Conservation (phyloP, 495 filamentous ascomycete genomes). For the Podospora australis region DNA sequence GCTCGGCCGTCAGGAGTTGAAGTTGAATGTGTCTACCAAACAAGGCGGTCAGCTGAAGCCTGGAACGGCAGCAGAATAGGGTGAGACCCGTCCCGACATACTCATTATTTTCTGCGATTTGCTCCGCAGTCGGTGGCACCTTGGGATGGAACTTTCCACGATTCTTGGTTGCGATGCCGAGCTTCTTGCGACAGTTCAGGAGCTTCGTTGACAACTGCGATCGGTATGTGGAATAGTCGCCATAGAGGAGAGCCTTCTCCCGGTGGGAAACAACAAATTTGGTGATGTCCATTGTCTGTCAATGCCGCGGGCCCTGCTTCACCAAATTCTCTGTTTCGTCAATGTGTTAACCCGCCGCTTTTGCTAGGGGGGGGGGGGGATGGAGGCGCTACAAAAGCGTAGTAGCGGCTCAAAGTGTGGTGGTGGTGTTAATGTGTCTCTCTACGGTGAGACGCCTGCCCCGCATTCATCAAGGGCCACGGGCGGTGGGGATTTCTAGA, state of each 20-base stretch:
- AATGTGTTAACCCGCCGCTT: too few species aligned
- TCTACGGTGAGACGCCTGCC: too few species aligned
- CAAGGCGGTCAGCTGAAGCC: slow-evolving; percentile 7
- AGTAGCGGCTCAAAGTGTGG: too few species aligned
- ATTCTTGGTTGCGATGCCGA: slow-evolving; percentile 74
- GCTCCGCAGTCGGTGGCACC: slow-evolving; percentile 62
- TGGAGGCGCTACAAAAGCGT: too few species aligned
- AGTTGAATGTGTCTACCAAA: slow-evolving; percentile 64
- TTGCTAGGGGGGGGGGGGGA: too few species aligned
- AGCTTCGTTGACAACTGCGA: slow-evolving; percentile 72
- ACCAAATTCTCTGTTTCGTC: too few species aligned
- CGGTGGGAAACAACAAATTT: slow-evolving; percentile 68
- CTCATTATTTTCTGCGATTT: slow-evolving; percentile 72
- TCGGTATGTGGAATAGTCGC: slow-evolving; percentile 84
- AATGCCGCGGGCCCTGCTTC: too few species aligned
- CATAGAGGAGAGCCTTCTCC: slow-evolving; percentile 75
- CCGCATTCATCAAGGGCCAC: too few species aligned
- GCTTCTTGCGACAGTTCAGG: slow-evolving; percentile 75
- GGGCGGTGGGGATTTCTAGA: too few species aligned
- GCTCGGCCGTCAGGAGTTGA: slow-evolving; percentile 76
- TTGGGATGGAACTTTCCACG: slow-evolving; percentile 77
- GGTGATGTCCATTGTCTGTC: slow-evolving; percentile 75
- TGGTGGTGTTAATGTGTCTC: too few species aligned
- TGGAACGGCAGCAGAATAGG: background rate
- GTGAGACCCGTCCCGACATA: slow-evolving; percentile 35